These are phyloP conservation scores for Henckelia pumila DNA, from an alignment of 257 asterid species.

Conservation along the genomic window DNA sequence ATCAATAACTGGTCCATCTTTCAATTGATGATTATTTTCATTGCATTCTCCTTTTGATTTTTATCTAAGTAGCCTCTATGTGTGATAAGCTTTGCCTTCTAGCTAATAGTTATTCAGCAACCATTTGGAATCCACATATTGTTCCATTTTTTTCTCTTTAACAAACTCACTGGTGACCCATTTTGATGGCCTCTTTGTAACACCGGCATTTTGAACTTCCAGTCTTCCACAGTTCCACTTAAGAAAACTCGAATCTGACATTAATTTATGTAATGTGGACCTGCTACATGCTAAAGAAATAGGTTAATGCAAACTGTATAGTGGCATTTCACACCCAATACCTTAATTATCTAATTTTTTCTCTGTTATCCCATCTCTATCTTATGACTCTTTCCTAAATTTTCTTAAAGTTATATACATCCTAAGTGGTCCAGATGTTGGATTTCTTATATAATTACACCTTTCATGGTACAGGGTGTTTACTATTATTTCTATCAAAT, in stretches of 20 bases:
- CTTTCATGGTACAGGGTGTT: constrained; percentile 90
- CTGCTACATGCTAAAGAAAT: no score
- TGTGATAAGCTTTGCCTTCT: no score
- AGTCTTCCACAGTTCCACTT: constrained; percentile 1
- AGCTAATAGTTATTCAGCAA: no score
- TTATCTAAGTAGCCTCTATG: no score
- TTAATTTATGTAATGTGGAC: not conserved
- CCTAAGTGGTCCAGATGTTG: constrained; percentile 24
- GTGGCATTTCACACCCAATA: constrained; percentile 12
- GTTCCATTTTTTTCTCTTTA: no score
- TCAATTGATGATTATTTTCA: not conserved
- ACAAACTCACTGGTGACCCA: no score
- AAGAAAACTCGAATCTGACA: not conserved
- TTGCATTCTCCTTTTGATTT: not conserved
- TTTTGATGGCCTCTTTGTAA: no score
- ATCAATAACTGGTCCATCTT: no score
- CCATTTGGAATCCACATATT: no score
- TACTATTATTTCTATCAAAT: constrained; percentile 98
- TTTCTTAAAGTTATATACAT: constrained; percentile 24
- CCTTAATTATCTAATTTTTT: constrained; percentile 1
- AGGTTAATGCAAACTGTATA: not conserved
- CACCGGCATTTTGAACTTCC: no score
- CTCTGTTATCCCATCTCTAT: not conserved
- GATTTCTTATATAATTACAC: constrained; percentile 43
- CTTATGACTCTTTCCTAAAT: constrained; percentile 1